A percentile compares a stretch with the other conserved stretches of the same genome.
Evolutionary conservation across 2,329 filamentous ascomycete species (phyloP).

Genomic region (Alternaria ethzedia): DNA sequence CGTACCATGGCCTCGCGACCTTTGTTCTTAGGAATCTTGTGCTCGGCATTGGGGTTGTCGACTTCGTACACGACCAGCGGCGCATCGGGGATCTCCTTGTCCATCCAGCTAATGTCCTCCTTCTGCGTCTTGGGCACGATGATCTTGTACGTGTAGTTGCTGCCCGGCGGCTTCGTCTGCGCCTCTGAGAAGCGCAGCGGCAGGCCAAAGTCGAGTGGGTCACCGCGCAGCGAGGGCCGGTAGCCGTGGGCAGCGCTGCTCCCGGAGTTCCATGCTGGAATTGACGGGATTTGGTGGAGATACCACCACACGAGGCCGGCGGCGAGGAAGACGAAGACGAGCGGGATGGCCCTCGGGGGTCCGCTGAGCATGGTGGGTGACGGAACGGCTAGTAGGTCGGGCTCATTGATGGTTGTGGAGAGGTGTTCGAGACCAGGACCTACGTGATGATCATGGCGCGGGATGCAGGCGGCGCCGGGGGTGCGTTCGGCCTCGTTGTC

Average conservation of each 20-base stretch:
- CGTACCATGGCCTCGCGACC: slow-evolving; percentile 67
- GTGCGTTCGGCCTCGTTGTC: not conserved
- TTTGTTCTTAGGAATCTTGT: slow-evolving; percentile 64
- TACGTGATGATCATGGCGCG: slow-evolving; percentile 2
- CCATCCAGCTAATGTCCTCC: slow-evolving; percentile 48
- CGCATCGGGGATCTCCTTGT: slow-evolving; percentile 41
- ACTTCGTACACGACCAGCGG: slow-evolving; percentile 58
- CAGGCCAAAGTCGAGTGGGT: slow-evolving; percentile 46
- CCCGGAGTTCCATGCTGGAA: slow-evolving; percentile 22
- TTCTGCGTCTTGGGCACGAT: slow-evolving; percentile 48
- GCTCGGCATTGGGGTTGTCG: slow-evolving; percentile 56
- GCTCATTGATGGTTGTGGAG: slow-evolving; percentile 6
- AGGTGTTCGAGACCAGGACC: not conserved
- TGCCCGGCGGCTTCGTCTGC: slow-evolving; percentile 38
- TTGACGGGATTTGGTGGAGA: slow-evolving; percentile 22
- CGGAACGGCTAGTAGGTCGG: not conserved
- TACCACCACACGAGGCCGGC: slow-evolving; percentile 43
- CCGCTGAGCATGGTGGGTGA: slow-evolving; percentile 46
- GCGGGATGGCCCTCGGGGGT: slow-evolving; percentile 41
- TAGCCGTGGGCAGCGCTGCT: slow-evolving; percentile 7
- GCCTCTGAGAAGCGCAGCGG: slow-evolving; percentile 42
- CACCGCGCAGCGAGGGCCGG: slow-evolving; percentile 25
- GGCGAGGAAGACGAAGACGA: slow-evolving; percentile 33
- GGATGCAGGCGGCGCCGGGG: slow-evolving; percentile 1
- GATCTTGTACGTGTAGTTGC: slow-evolving; percentile 46